phyloP scores from a whole-genome alignment of 108 stramenopile genomes.

The Pseudonitzschia multiseries region DNA sequence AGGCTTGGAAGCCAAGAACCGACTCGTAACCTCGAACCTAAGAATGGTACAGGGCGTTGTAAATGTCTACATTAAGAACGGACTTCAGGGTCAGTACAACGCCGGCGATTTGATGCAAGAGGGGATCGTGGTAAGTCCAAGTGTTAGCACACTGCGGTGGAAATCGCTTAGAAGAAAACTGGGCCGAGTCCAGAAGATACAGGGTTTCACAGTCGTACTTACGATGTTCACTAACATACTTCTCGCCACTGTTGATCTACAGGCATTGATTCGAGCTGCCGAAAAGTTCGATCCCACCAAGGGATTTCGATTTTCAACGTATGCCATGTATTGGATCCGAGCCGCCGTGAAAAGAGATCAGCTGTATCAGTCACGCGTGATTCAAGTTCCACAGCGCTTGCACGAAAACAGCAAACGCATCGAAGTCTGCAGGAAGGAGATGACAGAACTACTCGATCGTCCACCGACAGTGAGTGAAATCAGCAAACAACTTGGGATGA shows the following conservation, averaged over 20 bases:
- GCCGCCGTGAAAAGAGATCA: slow-evolving; percentile 86
- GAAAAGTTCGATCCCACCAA: slow-evolving; percentile 93
- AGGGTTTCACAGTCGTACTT: too few relatives aligned
- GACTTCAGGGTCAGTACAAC: slow-evolving; percentile 80
- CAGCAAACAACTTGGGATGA: slow-evolving; percentile 54
- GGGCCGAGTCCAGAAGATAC: too few relatives aligned
- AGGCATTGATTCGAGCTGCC: slow-evolving; percentile 91
- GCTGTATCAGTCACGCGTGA: slow-evolving; percentile 66
- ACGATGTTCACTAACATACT: slow-evolving; percentile 6
- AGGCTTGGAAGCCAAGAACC: slow-evolving; percentile 81
- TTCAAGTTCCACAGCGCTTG: slow-evolving; percentile 76
- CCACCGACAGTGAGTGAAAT: slow-evolving; percentile 62
- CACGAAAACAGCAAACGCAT: slow-evolving; percentile 80
- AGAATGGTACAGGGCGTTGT: slow-evolving; percentile 87
- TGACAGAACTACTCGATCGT: slow-evolving; percentile 51
- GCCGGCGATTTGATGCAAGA: slow-evolving; percentile 91
- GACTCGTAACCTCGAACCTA: slow-evolving; percentile 75
- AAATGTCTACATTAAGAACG: slow-evolving; percentile 84
- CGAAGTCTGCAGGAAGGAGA: slow-evolving; percentile 31
- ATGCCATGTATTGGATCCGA: slow-evolving; percentile 97
- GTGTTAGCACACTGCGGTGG: too few relatives aligned
- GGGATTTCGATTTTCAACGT: slow-evolving; percentile 94
- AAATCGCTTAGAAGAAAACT: too few relatives aligned
- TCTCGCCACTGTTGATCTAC: background rate
- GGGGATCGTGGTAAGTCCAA: slow-evolving; percentile 73